Evolutionary conservation across 2,329 filamentous ascomycete genomes (phyloP), one percentile per base, ranked within the genome.

Genomic region (Penicillium sp.): DNA sequence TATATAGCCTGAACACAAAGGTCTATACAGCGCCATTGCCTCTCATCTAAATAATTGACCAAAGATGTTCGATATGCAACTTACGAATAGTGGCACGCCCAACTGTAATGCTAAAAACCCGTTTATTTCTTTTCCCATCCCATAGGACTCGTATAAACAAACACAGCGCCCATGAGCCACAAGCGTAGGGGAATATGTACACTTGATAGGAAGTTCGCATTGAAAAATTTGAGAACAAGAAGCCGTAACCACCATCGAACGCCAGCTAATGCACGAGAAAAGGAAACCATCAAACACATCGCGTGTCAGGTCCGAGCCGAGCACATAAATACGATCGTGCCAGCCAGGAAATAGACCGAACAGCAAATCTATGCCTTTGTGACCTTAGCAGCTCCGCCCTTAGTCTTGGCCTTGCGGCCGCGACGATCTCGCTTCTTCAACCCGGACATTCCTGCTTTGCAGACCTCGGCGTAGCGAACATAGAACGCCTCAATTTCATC

Each of bases 351-450:
- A 52, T 13, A 49, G 47, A 60, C 42, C 29, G 35, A n/a, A 31
- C 10, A 57, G 41, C 55, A 49, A 25, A 33, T 55, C 43, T 67
- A 75, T 60, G 66, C 65, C 62, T 75, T 75, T 6, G 62, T 42
- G 55, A 65, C 66, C 64, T 72, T 75, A 31, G 66, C 58, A 52
- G 68, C 70, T 57, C 63, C 66, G 12, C 68, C 68, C 64, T 74
- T 72, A 35, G 64, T 90, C 62, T 89, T 91, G 73, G 89, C 89
- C 67, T 67, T 67, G 53, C 64, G 64, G 79, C 84, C 85, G 78
- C 89, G 90, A 70, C 92, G 85, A 77, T 97, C 93, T 66, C 94
- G 84, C 72, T 96, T 96, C 85, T 96, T 97, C 77, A 99, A 73
- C 8, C 88, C 87, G 49, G 84, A 82, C 92, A 97, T 97, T 6